These are phyloP conservation scores for Solanum hybrid DNA, from an alignment of 305 asterid species.

Conservation along the genomic window DNA sequence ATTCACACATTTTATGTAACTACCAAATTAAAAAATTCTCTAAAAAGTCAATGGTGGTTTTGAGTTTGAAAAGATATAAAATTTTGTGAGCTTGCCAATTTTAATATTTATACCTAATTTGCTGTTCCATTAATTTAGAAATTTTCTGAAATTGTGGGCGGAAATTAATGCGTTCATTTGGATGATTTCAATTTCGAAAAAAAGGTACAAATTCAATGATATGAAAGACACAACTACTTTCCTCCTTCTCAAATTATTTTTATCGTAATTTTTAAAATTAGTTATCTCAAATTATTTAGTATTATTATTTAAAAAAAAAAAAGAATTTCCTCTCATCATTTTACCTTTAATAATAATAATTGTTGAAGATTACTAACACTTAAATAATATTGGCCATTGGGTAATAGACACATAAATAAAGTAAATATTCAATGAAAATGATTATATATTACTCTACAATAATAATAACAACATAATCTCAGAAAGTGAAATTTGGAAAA, in stretches of 20 bases:
- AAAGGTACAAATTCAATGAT: neutral
- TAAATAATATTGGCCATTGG: neutral
- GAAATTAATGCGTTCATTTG: slow-evolving; percentile 2
- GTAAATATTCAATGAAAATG: neutral
- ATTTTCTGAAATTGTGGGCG: slow-evolving; percentile 4
- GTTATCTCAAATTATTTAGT: neutral
- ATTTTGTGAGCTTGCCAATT: neutral
- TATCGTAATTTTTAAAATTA: neutral
- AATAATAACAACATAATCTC: neutral
- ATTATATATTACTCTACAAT: neutral
- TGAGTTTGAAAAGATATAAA: neutral
- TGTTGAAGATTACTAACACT: neutral
- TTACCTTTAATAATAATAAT: neutral
- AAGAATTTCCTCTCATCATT: neutral
- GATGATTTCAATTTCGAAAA: neutral
- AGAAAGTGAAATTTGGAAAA: rapidly evolving
- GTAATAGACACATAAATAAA: neutral
- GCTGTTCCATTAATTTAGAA: neutral
- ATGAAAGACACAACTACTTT: neutral
- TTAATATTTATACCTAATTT: neutral
- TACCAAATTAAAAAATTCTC: neutral
- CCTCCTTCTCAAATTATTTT: neutral
- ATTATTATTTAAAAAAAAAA: too few relatives aligned
- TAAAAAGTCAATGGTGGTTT: neutral
- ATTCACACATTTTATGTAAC: neutral